Evolutionary conservation across 805 yeast genomes (phyloP).

Genomic region (Kodamaea hsintzibuensis): DNA sequence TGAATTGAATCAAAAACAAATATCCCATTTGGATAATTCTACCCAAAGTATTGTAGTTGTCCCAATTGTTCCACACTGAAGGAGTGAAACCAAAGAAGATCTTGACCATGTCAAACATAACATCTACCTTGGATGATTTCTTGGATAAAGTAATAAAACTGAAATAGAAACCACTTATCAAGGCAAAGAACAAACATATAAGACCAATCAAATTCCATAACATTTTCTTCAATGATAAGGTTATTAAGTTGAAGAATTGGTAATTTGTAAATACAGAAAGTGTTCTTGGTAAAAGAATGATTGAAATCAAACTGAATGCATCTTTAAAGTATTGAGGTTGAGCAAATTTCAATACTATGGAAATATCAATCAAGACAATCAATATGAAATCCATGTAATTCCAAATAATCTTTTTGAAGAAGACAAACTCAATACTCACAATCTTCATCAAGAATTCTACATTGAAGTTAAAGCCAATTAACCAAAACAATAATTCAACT

Average conservation of each 20-base stretch:
- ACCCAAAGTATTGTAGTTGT: slow-evolving; percentile 47
- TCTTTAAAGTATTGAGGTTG: slow-evolving; percentile 26
- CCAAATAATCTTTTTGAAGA: slow-evolving; percentile 54
- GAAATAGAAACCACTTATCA: slow-evolving; percentile 56
- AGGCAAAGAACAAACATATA: slow-evolving; percentile 48
- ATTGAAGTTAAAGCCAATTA: slow-evolving; percentile 47
- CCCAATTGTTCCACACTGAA: slow-evolving; percentile 60
- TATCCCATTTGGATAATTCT: slow-evolving; percentile 49
- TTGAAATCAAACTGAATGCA: slow-evolving; percentile 45
- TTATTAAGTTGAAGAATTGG: slow-evolving; percentile 51
- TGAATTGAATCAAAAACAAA: slow-evolving; percentile 54
- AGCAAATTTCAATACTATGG: slow-evolving; percentile 25
- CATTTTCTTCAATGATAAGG: slow-evolving; percentile 53
- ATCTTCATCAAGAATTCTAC: slow-evolving; percentile 48
- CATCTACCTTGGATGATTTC: slow-evolving; percentile 41
- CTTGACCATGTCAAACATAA: slow-evolving; percentile 52
- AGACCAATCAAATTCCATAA: slow-evolving; percentile 50
- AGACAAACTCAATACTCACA: slow-evolving; percentile 44
- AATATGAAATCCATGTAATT: slow-evolving; percentile 49
- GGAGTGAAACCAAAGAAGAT: slow-evolving; percentile 61
- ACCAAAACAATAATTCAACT: slow-evolving; percentile 42
- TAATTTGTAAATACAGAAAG: slow-evolving; percentile 52
- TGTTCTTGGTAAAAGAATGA: slow-evolving; percentile 50
- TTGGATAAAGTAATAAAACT: slow-evolving; percentile 52
- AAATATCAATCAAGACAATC: slow-evolving; percentile 36